Evolutionary conservation across 2,329 filamentous ascomycete species (phyloP), one percentile per base, ranked within the genome.

Genomic region (Alternaria viburni): DNA sequence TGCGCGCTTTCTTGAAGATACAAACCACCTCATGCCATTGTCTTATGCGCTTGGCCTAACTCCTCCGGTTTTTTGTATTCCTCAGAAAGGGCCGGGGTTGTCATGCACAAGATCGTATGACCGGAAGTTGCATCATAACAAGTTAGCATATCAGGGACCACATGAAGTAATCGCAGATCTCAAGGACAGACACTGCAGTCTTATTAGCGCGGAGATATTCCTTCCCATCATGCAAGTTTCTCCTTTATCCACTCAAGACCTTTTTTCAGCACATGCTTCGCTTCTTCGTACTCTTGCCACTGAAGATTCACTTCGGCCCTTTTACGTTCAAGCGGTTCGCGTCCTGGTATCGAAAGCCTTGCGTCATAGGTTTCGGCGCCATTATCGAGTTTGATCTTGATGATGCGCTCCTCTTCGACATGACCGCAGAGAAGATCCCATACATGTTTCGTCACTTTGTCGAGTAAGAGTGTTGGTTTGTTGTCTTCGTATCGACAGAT

Each of bases 101-200:
- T 52, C 32, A 23, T 41, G 49, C 10, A 36, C 28, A 41, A n/a
- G 36, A 74, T 74, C 23, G 28, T 17, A 12, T 30, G 26, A 54
- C 54, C 23, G 54, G 41, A 28, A 13, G 44, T 44, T 11, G 13
- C 36, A 30, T 46, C 36, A 45, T 36, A 11, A 36, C 8, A 51
- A 11, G 19, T 52, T 41, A 23, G 19, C 49, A 17, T 43, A 10
- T 32, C 25, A 36, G 11, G n/a, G 15, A 12, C 32, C 7, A 58
- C 13, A 5, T 11, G 13, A 28, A n/a, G n/a, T 26, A 7, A 15
- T 7, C 13, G 49, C 17, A 15, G 13, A 25, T 41, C 8, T 41
- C 9, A 3, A 11, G 30, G 4, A 6, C 7, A 25, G 28, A 21
- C 7, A 23, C 7, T 28, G 36, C 15, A n/a, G 3, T 41, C 1